These are phyloP conservation scores for Magnaporthiopsis rhizophila DNA, from an alignment of 2,329 filamentous ascomycete genomes.

Conservation along the genomic window DNA sequence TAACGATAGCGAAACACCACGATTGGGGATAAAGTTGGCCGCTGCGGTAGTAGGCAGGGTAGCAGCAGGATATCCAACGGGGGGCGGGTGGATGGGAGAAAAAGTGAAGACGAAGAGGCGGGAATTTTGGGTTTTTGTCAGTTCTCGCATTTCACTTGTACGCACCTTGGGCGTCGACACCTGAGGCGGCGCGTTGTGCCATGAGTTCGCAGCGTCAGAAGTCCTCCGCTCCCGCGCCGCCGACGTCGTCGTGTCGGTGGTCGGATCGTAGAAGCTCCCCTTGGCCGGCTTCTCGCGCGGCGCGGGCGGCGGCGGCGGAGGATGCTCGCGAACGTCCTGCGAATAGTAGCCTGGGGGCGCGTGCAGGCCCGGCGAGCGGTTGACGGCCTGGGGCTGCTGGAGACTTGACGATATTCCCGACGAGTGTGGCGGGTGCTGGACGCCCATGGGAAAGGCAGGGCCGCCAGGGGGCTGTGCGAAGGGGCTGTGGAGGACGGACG, in stretches of 20 bases:
- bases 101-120: conserved; percentile 8
- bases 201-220: conserved; percentile 33
- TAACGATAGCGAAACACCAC: background rate
- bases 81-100: conserved; percentile 11
- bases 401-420: conserved; percentile 13
- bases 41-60: conserved; percentile 9
- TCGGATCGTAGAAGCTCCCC: conserved; percentile 46
- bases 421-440: conserved; percentile 1
- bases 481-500: conserved; percentile 7
- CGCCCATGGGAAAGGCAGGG: background rate
- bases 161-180: conserved; percentile 42
- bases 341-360: conserved; percentile 13
- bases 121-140: conserved; percentile 10
- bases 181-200: conserved; percentile 34
- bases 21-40: background rate
- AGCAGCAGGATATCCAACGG: conserved; percentile 10
- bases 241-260: conserved; percentile 40
- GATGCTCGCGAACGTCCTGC: conserved; percentile 6
- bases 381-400: conserved; percentile 19
- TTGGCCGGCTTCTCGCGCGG: conserved; percentile 13
- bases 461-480: conserved; percentile 1
- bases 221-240: conserved; percentile 34
- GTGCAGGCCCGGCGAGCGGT: conserved; percentile 14
- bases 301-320: conserved; percentile 7
- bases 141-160: conserved; percentile 4